phyloP scores from a whole-genome alignment of 2,329 filamentous ascomycete genomes.

The Ilyonectria destructans region DNA sequence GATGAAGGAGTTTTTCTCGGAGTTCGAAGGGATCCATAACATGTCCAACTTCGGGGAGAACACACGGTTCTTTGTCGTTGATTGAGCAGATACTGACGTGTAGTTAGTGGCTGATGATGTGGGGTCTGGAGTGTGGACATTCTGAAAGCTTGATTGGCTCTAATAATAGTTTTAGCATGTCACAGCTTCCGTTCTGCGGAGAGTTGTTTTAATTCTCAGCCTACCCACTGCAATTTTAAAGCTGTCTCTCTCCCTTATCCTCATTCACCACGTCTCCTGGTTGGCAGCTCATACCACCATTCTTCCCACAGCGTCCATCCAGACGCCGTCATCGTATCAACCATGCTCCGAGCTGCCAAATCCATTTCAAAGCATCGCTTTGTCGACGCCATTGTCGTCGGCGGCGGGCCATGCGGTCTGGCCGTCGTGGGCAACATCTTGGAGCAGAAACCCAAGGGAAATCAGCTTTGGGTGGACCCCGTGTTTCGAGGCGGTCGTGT shows the following conservation, averaged over 20 bases:
- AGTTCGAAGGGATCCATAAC: slow-evolving; percentile 6
- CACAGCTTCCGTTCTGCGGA: not conserved
- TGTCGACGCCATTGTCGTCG: slow-evolving; percentile 41
- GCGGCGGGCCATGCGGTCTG: slow-evolving; percentile 60
- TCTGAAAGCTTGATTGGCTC: slow-evolving; percentile 15
- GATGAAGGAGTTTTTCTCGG: slow-evolving; percentile 21
- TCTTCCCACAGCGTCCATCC: not conserved
- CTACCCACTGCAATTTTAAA: slow-evolving; percentile 1
- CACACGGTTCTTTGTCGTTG: not conserved
- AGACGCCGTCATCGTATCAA: not conserved
- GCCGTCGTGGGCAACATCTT: slow-evolving; percentile 75
- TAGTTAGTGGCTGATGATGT: not conserved
- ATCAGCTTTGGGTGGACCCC: slow-evolving; percentile 73
- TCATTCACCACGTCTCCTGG: not conserved
- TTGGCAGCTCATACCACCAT: not conserved
- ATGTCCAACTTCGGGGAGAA: not conserved
- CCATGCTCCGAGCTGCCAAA: slow-evolving; percentile 6
- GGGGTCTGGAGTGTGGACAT: not conserved
- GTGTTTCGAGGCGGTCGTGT: slow-evolving; percentile 69
- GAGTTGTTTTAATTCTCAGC: not conserved
- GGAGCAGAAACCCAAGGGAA: slow-evolving; percentile 61
- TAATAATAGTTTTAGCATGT: slow-evolving; percentile 7
- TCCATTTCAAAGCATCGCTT: slow-evolving; percentile 53
- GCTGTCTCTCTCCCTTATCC: not conserved
- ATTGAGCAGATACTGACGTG: not conserved